Evolutionary conservation across 75 land plant genomes (phyloP).

Genomic region (Cunninghamia lanceolata): DNA sequence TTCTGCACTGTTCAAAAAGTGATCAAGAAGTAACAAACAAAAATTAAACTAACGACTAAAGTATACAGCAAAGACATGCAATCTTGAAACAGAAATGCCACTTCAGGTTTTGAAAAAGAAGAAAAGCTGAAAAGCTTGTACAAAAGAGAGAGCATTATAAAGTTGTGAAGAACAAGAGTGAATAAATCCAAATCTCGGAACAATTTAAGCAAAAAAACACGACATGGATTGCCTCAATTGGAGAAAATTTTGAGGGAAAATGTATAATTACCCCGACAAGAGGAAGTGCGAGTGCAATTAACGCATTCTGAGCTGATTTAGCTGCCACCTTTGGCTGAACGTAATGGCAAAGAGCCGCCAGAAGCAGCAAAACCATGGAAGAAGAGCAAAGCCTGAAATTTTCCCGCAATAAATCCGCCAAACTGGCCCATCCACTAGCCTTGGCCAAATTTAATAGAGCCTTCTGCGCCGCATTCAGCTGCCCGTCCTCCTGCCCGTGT

Average conservation of each 20-base stretch:
- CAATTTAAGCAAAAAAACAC: neutral
- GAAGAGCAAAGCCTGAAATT: conserved; percentile 75
- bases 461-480: conserved; percentile 43
- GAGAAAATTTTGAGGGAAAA: neutral
- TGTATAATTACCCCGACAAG: conserved; percentile 78
- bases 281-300: conserved; percentile 73
- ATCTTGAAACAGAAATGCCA: neutral
- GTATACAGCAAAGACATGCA: neutral
- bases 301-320: conserved; percentile 50
- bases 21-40: too few relatives aligned
- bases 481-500: neutral
- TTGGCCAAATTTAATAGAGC: conserved; percentile 49
- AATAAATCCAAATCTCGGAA: neutral
- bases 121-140: neutral
- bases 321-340: conserved; percentile 36
- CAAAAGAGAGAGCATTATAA: neutral
- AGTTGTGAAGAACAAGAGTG: neutral
- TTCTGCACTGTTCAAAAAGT: too few relatives aligned
- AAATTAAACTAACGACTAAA: too few relatives aligned
- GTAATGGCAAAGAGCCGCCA: conserved; percentile 68
- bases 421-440: conserved; percentile 51
- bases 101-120: neutral
- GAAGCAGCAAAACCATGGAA: conserved; percentile 62
- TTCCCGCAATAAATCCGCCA: conserved; percentile 79
- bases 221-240: neutral